phyloP scores from a whole-genome alignment of 257 asterid genomes.

The Ophiorrhiza pumila region DNA sequence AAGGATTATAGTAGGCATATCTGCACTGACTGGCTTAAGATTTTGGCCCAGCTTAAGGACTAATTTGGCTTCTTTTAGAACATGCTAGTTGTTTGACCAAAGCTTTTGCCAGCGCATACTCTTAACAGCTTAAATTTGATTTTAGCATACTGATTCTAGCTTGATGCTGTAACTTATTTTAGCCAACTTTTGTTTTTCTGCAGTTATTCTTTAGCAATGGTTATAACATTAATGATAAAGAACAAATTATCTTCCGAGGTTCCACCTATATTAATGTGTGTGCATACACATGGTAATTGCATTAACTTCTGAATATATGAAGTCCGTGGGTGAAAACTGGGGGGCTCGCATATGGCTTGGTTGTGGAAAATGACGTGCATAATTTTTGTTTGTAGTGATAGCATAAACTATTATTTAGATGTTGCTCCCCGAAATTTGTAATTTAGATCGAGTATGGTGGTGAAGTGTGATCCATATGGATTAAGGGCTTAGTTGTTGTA shows the following conservation, averaged over 20 bases:
- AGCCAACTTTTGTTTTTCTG: background rate
- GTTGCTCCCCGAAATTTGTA: no score
- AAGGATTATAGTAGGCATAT: no score
- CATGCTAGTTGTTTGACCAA: background rate
- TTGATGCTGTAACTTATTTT: background rate
- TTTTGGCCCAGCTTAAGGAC: background rate
- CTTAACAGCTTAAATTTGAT: background rate
- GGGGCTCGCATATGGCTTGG: background rate
- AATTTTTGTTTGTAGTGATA: background rate
- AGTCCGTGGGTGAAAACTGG: background rate
- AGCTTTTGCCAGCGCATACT: background rate
- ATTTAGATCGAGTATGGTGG: no score
- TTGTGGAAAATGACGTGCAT: background rate
- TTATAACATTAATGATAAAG: background rate
- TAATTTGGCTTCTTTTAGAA: background rate
- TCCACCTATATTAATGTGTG: background rate
- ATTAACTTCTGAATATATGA: background rate
- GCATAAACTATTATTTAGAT: background rate
- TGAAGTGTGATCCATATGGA: no score
- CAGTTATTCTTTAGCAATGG: background rate
- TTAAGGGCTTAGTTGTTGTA: no score
- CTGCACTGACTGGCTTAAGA: background rate
- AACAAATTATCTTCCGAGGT: background rate
- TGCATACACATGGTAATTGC: background rate
- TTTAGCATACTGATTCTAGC: background rate